These are phyloP conservation scores for Apiotrichum brassicae DNA, from an alignment of 1,284 basidiomycete species.

Conservation along the genomic window DNA sequence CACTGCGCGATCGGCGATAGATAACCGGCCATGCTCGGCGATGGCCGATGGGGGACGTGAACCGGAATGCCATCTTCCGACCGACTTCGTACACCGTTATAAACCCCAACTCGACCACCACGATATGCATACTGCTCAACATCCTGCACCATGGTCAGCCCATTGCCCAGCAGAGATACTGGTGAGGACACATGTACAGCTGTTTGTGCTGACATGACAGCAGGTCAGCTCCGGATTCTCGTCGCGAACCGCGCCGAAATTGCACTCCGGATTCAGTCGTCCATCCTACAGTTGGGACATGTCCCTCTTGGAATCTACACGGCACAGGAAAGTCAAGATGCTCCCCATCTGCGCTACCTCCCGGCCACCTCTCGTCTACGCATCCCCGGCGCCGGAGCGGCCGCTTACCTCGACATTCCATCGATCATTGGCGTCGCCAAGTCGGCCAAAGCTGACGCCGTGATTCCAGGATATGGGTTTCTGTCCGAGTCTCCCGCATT, in stretches of 20 bases:
- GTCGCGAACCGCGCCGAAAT: conserved; percentile 19
- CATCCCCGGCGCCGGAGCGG: conserved; percentile 13
- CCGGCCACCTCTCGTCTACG: conserved; percentile 4
- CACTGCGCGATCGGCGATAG: too few relatives aligned
- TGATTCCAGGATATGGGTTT: conserved; percentile 68
- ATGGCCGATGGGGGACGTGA: too few relatives aligned
- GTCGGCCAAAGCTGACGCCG: conserved; percentile 11
- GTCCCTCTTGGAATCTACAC: conserved; percentile 15
- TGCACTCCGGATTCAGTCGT: conserved; percentile 14
- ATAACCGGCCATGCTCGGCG: too few relatives aligned
- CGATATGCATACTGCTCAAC: neutral
- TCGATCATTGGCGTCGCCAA: conserved; percentile 9
- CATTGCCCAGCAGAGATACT: neutral
- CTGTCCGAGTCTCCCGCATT: conserved; percentile 66
- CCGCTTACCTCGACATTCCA: conserved; percentile 13
- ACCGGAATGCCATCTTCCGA: too few relatives aligned
- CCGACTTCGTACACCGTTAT: too few relatives aligned
- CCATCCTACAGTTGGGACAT: conserved; percentile 12
- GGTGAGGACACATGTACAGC: too few relatives aligned
- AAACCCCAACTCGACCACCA: too few relatives aligned
- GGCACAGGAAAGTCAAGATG: conserved; percentile 3
- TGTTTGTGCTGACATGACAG: too few relatives aligned
- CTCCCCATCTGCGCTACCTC: conserved; percentile 13
- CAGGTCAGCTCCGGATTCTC: conserved; percentile 12
- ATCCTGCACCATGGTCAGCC: neutral